Evolutionary conservation across 2,329 filamentous ascomycete species (phyloP).

Genomic region (Fusarium nurragi): DNA sequence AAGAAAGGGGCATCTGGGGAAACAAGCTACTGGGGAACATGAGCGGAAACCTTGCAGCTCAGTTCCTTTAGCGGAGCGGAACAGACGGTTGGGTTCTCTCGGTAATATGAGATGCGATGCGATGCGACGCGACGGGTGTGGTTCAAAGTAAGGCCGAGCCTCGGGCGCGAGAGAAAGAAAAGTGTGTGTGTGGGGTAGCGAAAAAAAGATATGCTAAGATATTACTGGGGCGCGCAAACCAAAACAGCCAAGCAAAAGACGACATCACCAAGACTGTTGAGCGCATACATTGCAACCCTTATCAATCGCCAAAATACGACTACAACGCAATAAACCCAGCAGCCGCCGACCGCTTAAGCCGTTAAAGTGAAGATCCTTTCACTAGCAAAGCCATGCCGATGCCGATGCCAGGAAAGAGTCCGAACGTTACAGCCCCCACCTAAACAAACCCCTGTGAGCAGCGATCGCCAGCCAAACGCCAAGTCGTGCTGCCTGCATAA

Average conservation of each 20-base stretch:
- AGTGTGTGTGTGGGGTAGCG: slow-evolving; percentile 7
- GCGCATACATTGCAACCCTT: not conserved
- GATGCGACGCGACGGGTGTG: slow-evolving; percentile 1
- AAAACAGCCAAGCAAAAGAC: slow-evolving; percentile 5
- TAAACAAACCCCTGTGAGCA: slow-evolving; percentile 1
- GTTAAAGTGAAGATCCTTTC: not conserved
- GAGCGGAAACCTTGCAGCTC: slow-evolving; percentile 22
- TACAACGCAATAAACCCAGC: slow-evolving; percentile 1
- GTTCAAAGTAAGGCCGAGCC: slow-evolving; percentile 23
- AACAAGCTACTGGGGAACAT: slow-evolving; percentile 31
- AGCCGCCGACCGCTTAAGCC: not conserved
- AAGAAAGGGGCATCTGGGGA: slow-evolving; percentile 20
- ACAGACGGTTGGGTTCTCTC: not conserved
- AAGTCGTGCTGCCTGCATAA: slow-evolving; percentile 7
- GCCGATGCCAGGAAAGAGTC: not conserved
- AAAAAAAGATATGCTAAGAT: slow-evolving; percentile 6
- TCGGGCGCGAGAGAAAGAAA: slow-evolving; percentile 7
- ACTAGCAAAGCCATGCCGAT: not conserved
- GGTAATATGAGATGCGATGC: slow-evolving; percentile 2
- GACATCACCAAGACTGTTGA: not conserved
- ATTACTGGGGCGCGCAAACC: slow-evolving; percentile 14
- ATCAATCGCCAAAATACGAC: slow-evolving; percentile 1
- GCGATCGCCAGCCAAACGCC: slow-evolving; percentile 14
- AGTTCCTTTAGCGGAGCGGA: slow-evolving; percentile 12
- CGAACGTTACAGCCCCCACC: not conserved